These are phyloP conservation scores for Phoma sp. DNA, from an alignment of 2,329 filamentous ascomycete species.

Conservation along the genomic window DNA sequence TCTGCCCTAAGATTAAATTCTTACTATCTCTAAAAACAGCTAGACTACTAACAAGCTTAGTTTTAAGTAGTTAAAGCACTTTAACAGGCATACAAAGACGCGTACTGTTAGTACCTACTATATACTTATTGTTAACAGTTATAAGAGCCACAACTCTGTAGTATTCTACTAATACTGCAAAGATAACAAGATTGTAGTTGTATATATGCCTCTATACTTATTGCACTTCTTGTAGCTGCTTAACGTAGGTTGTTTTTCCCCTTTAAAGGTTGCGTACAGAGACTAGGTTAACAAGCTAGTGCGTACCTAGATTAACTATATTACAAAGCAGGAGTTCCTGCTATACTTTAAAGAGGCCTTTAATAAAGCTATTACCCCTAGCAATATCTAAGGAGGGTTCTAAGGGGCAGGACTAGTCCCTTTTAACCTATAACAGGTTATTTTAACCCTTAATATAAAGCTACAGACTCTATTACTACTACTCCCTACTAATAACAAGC, in stretches of 20 bases:
- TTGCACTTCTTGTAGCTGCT: not conserved
- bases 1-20: not conserved
- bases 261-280: slow-evolving; percentile 32
- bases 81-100: too few species aligned
- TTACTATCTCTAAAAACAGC: not conserved
- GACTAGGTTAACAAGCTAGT: slow-evolving; percentile 9
- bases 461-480: slow-evolving; percentile 19
- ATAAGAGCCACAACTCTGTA: too few species aligned
- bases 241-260: slow-evolving; percentile 10
- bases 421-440: slow-evolving; percentile 39
- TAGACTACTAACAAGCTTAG: not conserved
- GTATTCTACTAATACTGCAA: slow-evolving; percentile 1
- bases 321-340: slow-evolving; percentile 27
- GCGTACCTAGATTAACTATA: slow-evolving; percentile 33
- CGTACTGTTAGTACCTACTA: too few species aligned
- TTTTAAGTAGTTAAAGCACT: not conserved
- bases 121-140: too few species aligned
- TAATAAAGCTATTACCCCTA: slow-evolving; percentile 27
- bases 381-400: slow-evolving; percentile 40
- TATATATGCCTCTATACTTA: slow-evolving; percentile 6
- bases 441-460: slow-evolving; percentile 38
- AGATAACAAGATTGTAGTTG: not conserved
- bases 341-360: slow-evolving; percentile 32
- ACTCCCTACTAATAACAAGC: slow-evolving; percentile 11
- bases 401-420: slow-evolving; percentile 39